Base-by-base conservation (phyloP, 345 rosid species). In the Salix viminalis region DNA sequence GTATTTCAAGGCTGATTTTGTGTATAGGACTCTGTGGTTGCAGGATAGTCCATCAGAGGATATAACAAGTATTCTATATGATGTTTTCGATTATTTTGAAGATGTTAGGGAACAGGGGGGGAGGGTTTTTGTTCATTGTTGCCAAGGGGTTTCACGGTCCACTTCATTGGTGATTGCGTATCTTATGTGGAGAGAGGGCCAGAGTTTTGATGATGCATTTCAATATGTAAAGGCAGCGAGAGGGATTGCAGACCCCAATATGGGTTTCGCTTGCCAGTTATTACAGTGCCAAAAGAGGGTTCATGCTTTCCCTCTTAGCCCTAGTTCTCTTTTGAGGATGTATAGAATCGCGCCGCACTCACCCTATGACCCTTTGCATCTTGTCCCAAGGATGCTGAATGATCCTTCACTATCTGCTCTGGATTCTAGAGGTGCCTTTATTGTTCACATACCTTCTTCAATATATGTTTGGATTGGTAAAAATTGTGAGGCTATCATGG, bases 201-300 rank as follows among this genome's bases (percentile, higher is more conserved):
- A 89, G 90, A 94, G 93, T 85, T 96, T 94, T 69, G 99, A 96
- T 72, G 99, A 94, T 83, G 99, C 99, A 41, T 94, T 96, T 85
- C 97, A 89, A 87, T 90, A 90, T 67, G 99, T 96, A 62, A 96
- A 96, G 89, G 91, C 94, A 36, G 98, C 98, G 0, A 89, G 99
- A 83, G 97, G 97, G 68, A 96, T 96, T 72, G 97, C 98, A 69
- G 99, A 96, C 83, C 99, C 98, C 41, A 96, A 96, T 81, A 92
- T 96, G 99, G 99, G 99, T 50, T 96, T 96, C 77, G 97, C 99
- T 75, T 96, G 98, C 87, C 99, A 96, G 88, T 80, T 96, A 85
- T 75, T 96, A 68, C 98, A 96, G 70, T 96, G 98, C 86, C 99
- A 96, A 67, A 96, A 96, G 84, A 89, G 99, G 86, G 97, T 96